Evolutionary conservation across 768 basidiomycete species (phyloP), one percentile per base, ranked within the genome.

Genomic region (Galerina sulciceps): DNA sequence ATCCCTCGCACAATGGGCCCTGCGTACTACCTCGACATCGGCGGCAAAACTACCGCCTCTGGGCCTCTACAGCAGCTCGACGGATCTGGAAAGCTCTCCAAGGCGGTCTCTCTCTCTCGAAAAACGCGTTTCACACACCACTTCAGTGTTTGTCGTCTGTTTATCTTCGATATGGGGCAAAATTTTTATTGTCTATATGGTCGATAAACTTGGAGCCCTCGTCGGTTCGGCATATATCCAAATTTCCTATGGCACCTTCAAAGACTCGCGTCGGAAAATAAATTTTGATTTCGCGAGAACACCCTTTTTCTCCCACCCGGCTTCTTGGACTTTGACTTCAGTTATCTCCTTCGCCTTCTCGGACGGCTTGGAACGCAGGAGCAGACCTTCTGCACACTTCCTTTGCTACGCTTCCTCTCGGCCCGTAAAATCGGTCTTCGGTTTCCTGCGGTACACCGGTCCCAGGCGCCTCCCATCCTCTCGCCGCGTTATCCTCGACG

Each of bases 401-500:
- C 51, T 63, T 23, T 26, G 43, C 20, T 59, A 55, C 57, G 17
- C 18, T 26, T 35, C 20, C 17, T 52, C 42, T 15, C 57, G 35
- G 20, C 42, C 46, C 5, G 6, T 36, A 13, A 44, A 17, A 31
- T 64, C 64, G 17, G n/a, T 46, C 15, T 67, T 66, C 22, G 26
- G 49, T 23, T 70, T 70, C 40, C 51, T 70, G 4, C 61, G 65
- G 48, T 66, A 62, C 45, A 40, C 34, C 14, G 64, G 58, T 4
- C 67, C 60, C 4, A 64, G 53, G 43, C 57, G 49, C 15, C 60
- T 70, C 9, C 50, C 45, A 20, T 9, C 57, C 23, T 64, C 66
- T 31, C 65, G 69, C 8, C 51, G 54, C 38, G 44, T 70, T 20
- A 53, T 68, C 20, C 55, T 68, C 8, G 69, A 70, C 35, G 34